Percentiles rank a stretch among this genome's conserved stretches.
These are phyloP conservation scores for Plectosphaerella cucumerina DNA, from an alignment of 2,329 filamentous ascomycete species.

Conservation along the genomic window DNA sequence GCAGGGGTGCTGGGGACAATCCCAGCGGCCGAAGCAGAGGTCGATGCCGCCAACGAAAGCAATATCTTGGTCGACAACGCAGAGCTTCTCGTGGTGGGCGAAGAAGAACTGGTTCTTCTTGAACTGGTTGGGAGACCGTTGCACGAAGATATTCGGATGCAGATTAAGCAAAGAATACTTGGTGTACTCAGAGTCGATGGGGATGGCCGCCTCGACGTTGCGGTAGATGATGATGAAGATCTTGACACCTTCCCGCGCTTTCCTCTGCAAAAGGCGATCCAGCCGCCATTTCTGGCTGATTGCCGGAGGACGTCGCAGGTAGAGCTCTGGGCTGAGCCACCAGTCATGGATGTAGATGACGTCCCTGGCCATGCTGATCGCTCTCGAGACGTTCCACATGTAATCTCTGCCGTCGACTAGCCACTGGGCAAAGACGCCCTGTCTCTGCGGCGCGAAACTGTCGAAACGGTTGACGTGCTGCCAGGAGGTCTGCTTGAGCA, in stretches of 20 bases:
- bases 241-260: constrained; percentile 93
- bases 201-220: constrained; percentile 94
- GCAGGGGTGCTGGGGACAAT: constrained; percentile 87
- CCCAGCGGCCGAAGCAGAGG: constrained; percentile 95
- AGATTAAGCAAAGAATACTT: constrained; percentile 94
- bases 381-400: constrained; percentile 98
- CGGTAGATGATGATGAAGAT: constrained; percentile 97
- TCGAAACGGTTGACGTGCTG: constrained; percentile 79
- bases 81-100: constrained; percentile 98
- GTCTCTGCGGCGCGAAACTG: constrained; percentile 88
- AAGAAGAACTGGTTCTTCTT: constrained; percentile 99
- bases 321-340: constrained; percentile 96
- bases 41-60: constrained; percentile 96
- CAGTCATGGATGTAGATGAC: constrained; percentile 99
- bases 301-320: constrained; percentile 86
- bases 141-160: constrained; percentile 93
- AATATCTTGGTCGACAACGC: constrained; percentile 91
- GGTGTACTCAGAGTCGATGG: constrained; percentile 97
- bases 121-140: constrained; percentile 94
- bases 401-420: constrained; percentile 95
- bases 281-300: constrained; percentile 98
- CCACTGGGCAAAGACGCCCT: constrained; percentile 89
- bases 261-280: constrained; percentile 86
- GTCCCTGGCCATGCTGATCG: constrained; percentile 94
- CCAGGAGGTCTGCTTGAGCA: constrained; percentile 82